A percentile compares a stretch with the other conserved stretches of the same genome.
Evolutionary conservation across 2,329 filamentous ascomycete species (phyloP).

Genomic region (Penicillium sp.): DNA sequence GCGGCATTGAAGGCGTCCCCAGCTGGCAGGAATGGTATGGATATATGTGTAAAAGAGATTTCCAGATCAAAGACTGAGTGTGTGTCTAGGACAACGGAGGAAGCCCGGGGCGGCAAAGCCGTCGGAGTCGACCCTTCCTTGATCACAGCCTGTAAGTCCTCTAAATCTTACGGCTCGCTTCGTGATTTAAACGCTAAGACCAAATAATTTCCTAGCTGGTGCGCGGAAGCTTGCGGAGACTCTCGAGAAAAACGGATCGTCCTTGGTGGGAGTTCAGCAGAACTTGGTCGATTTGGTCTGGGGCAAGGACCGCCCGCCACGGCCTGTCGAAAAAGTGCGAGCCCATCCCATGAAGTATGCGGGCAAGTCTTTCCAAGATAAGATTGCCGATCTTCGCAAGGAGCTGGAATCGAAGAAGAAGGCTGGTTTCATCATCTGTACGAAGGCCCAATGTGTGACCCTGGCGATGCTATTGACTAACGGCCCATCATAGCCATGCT

Average conservation of each 20-base stretch:
- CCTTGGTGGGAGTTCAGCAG: conserved; percentile 66
- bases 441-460: conserved; percentile 7
- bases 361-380: conserved; percentile 75
- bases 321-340: conserved; percentile 70
- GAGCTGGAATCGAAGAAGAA: conserved; percentile 87
- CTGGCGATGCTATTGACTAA: conserved; percentile 11
- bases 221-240: conserved; percentile 74
- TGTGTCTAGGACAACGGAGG: conserved; percentile 59
- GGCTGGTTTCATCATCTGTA: conserved; percentile 75
- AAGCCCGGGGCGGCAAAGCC: conserved; percentile 76
- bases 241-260: conserved; percentile 77
- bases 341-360: conserved; percentile 67
- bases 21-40: conserved; percentile 93
- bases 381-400: conserved; percentile 80
- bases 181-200: neutral
- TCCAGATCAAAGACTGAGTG: conserved; percentile 8
- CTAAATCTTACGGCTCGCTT: conserved; percentile 13
- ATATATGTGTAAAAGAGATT: neutral
- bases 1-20: conserved; percentile 85
- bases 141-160: conserved; percentile 59
- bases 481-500: conserved; percentile 59
- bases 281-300: conserved; percentile 93
- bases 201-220: conserved; percentile 44
- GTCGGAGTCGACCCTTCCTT: conserved; percentile 89
- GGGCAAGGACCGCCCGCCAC: conserved; percentile 65